Evolutionary conservation across 2,329 filamentous ascomycete genomes (phyloP), one percentile per base, ranked within the genome.

Genomic region (Aspergillus novofumigatus): DNA sequence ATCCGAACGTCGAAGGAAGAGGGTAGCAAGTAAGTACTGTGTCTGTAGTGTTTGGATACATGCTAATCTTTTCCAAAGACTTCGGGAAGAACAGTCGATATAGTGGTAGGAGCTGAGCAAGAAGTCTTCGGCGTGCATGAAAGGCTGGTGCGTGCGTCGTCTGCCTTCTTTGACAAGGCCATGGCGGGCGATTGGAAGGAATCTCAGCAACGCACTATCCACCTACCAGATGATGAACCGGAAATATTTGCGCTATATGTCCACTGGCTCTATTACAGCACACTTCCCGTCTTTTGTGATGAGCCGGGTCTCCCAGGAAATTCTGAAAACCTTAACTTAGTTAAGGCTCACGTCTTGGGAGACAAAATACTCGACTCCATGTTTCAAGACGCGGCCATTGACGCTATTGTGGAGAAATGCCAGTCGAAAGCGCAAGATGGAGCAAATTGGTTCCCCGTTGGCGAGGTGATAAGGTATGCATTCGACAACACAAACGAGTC

Each of bases 11-110:
- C 3, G 9, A 32, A 32, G 29, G 29, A 11, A 3, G 29, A 11
- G 29, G 10, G 29, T 32, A 32, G 29, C 4, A 32, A 32, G 29
- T 32, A 32, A 32, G 29, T 32, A 32, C 9, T 11, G 23, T 11
- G 29, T 10, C 10, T 4, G 29, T n/a, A 32, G 29, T 32, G 29
- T 11, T 32, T 29, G 10, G 29, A 2, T 32, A 4, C 29, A 32
- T 11, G 29, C 29, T 32, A 32, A 32, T 32, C 10, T 3, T 11
- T 11, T 4, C 29, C 29, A 32, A 56, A 55, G 52, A 35, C 21
- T 87, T 32, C 29, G 4, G 42, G 80, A 44, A 76, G 78, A 21
- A 65, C 67, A 26, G 61, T 65, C 21, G 66, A 28, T 26, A 38
- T 49, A 32, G 17, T 55, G 26, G 56, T 58, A 4, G 56, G 52